phyloP scores from a whole-genome alignment of 176 grass and related monocot genomes.

The Oryza punctata region DNA sequence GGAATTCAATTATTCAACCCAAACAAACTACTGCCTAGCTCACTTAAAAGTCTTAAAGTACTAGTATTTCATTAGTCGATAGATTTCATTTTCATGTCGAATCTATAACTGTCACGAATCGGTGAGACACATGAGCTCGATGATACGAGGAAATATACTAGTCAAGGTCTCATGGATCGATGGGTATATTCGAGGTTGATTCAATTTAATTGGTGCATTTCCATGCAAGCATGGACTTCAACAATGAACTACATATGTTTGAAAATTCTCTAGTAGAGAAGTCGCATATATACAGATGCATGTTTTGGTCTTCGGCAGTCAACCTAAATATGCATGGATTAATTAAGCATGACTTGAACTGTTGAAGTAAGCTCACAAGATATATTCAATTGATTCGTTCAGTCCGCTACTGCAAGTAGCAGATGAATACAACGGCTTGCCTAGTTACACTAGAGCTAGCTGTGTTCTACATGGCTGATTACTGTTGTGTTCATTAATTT shows the following conservation, averaged over 20 bases:
- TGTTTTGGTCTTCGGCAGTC: neutral
- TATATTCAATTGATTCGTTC: neutral
- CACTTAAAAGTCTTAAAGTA: neutral
- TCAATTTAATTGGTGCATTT: neutral
- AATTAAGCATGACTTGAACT: neutral
- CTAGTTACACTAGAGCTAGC: neutral
- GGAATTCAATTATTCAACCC: conserved; percentile 12
- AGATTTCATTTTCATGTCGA: conserved; percentile 13
- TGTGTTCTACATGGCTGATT: neutral
- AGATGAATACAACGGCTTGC: neutral
- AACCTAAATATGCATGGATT: neutral
- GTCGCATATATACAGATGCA: neutral
- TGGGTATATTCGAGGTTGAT: conserved; percentile 6
- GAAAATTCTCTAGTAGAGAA: neutral
- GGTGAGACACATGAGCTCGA: neutral
- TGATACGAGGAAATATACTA: neutral
- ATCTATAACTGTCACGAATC: neutral
- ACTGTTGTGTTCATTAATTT: no score
- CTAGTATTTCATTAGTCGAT: neutral
- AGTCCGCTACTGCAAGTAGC: neutral
- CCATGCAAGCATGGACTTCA: neutral
- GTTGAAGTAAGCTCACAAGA: neutral
- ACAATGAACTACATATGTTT: neutral
- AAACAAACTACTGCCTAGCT: neutral
- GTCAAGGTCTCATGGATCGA: neutral